A percentile compares a stretch with the other conserved stretches of the same genome.
These are phyloP conservation scores for Cladophialophora exuberans DNA, from an alignment of 2,329 filamentous ascomycete species.

Conservation along the genomic window DNA sequence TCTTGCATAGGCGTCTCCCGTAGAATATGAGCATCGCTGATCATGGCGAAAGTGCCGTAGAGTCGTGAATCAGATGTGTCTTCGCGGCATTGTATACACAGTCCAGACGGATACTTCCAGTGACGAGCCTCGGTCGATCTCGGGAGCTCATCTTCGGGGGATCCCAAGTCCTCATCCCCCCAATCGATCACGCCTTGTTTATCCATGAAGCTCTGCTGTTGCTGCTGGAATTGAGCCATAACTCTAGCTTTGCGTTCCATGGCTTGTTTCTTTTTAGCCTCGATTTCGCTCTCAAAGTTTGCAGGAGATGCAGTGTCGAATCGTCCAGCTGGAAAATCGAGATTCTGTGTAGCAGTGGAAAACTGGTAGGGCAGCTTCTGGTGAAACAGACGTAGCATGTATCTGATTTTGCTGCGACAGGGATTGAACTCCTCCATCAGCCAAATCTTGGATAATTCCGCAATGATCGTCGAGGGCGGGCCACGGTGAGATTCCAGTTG, in stretches of 20 bases:
- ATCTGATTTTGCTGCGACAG: slow-evolving; percentile 79
- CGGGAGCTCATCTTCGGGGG: slow-evolving; percentile 55
- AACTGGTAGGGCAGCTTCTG: slow-evolving; percentile 78
- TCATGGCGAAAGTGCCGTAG: slow-evolving; percentile 90
- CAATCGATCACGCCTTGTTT: slow-evolving; percentile 87
- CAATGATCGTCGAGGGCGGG: slow-evolving; percentile 54
- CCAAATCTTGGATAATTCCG: slow-evolving; percentile 56
- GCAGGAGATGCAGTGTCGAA: slow-evolving; percentile 84
- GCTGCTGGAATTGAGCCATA: slow-evolving; percentile 97
- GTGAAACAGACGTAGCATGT: slow-evolving; percentile 82
- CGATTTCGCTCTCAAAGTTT: slow-evolving; percentile 61
- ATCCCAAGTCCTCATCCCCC: slow-evolving; percentile 79
- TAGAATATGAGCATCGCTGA: slow-evolving; percentile 83
- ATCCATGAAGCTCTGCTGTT: slow-evolving; percentile 92
- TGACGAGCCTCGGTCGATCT: slow-evolving; percentile 67
- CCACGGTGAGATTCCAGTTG: slow-evolving; percentile 29
- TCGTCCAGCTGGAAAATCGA: slow-evolving; percentile 71
- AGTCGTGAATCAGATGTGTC: slow-evolving; percentile 86
- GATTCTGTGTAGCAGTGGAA: slow-evolving; percentile 63
- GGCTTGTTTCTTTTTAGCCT: slow-evolving; percentile 87
- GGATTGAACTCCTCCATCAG: slow-evolving; percentile 75
- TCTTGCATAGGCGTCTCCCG: slow-evolving; percentile 85
- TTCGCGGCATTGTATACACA: slow-evolving; percentile 95
- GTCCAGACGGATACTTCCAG: slow-evolving; percentile 90
- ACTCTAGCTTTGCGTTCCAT: slow-evolving; percentile 87